Evolutionary conservation across 768 basidiomycete species (phyloP), one percentile per base, ranked within the genome.

Genomic region (Phylloporus sp.): DNA sequence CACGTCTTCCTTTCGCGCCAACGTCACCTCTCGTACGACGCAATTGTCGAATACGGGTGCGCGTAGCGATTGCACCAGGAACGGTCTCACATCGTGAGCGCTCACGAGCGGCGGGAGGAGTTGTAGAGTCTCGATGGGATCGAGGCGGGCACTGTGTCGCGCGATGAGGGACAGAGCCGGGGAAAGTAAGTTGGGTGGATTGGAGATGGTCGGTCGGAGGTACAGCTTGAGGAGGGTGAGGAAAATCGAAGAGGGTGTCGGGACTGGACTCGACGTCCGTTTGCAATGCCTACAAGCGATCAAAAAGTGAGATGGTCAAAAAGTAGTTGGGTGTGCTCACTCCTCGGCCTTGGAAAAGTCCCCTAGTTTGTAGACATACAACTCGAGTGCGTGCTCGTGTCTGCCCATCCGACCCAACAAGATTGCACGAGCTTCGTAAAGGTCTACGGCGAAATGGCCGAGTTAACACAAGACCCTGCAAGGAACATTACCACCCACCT

Each of bases 311-410:
- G 54, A 46, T 24, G 4, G 8, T 21, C 22, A 9, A 24, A 8
- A 23, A 17, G 9, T 28, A 22, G 18, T 24, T 15, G 5, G 21
- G 9, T 27, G 13, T 46, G 63, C 84, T 53, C 57, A 94, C 90
- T 87, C 82, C 71, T 98, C 96, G 0, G 96, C 96, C 52, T 91
- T 91, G 22, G 68, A 50, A 62, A 85, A 91, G 59, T 94, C 86
- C 31, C 83, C 77, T 26, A 98, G 72, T 28, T 82, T 80, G 60
- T 97, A 86, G 6, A 94, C 92, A 62, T 98, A 99, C 13, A 95
- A 77, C 60, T 94, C 90, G n/a, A 98, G 77, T 1, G 95, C 93
- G 50, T 85, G 90, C 51, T 96, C 91, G 51, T 98, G 95, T 44
- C 90, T 81, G 2, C 88, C 91, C 50, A 97, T 74, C 36, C 87